phyloP scores from a whole-genome alignment of 2,329 filamentous ascomycete genomes.

The Trichoderma sp. region DNA sequence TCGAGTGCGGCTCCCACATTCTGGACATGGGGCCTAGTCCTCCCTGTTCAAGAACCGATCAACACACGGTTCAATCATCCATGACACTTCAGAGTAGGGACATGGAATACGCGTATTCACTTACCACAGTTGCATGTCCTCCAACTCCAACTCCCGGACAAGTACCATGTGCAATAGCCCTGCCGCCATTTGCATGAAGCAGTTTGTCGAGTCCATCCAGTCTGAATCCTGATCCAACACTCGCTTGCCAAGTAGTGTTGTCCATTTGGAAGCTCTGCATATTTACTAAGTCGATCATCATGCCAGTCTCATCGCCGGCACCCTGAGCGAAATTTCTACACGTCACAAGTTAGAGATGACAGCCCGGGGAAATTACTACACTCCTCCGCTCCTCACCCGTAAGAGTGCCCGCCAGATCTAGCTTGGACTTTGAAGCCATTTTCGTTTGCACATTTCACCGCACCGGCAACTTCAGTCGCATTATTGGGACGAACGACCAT shows the following conservation, averaged over 20 bases:
- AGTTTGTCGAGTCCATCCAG: slow-evolving; percentile 53
- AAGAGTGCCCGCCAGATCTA: slow-evolving; percentile 65
- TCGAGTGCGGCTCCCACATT: slow-evolving; percentile 60
- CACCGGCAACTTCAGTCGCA: slow-evolving; percentile 55
- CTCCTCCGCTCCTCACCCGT: slow-evolving; percentile 46
- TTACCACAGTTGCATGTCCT: slow-evolving; percentile 58
- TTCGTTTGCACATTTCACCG: slow-evolving; percentile 57
- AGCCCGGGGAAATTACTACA: background rate
- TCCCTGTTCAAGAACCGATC: slow-evolving; percentile 41
- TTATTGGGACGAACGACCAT: slow-evolving; percentile 58
- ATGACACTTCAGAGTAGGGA: no score
- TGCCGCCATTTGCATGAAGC: slow-evolving; percentile 52
- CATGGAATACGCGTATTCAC: slow-evolving; percentile 25
- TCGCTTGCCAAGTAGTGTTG: slow-evolving; percentile 52
- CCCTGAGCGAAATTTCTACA: slow-evolving; percentile 47
- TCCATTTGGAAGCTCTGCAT: slow-evolving; percentile 57
- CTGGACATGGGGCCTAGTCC: slow-evolving; percentile 60
- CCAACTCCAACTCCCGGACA: slow-evolving; percentile 61
- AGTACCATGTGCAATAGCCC: slow-evolving; percentile 61
- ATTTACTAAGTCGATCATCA: slow-evolving; percentile 57
- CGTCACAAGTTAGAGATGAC: background rate
- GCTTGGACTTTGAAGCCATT: slow-evolving; percentile 58
- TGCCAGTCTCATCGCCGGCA: slow-evolving; percentile 40
- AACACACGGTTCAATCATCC: background rate
- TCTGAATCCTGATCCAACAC: slow-evolving; percentile 54